Base-by-base conservation (phyloP, 352 stramenopile species). In the Phytophthora sojae region DNA sequence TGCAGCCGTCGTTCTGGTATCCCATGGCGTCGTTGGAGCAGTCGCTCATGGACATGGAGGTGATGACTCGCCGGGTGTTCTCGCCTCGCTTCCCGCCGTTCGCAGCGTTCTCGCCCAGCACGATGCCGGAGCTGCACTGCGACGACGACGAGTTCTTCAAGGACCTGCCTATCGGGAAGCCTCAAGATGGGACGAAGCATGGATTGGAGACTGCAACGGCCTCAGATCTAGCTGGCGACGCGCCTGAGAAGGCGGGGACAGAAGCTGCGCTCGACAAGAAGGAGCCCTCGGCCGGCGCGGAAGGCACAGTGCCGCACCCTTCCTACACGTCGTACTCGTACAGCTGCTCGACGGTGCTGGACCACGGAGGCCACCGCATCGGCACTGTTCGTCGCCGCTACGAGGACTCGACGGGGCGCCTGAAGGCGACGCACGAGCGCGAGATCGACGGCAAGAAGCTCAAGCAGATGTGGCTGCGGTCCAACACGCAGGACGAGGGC, bases 371-470 rank as follows among this genome's bases (percentile, higher is more conserved):
- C 7, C 76, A 82, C n/a, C 71, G 71, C 23, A 64, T 94, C n/a
- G 71, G 71, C 12, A 83, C 75, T 9, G 58, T 75, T 61, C 88
- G 88, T 51, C 86, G 86, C 23, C 86, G 86, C 51, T 95, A 95
- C 55, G 85, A 95, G 50, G 88, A 95, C 63, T 92, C 88, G 35
- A 83, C 76, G 11, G 88, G 86, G 0, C 76, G 81, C 4, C 56
- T 95, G 30, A 95, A 94, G 68, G 88, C 86, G 2, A 67, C 75
- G 6, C 88, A 94, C 49, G 83, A 94, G 57, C 88, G 88, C 12
- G 67, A 86, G 51, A 81, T 95, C 21, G 79, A 85, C 47, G 86
- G 68, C 12, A 93, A 90, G 65, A 90, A 86, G 30, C 21, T 95
- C 26, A 83, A 80, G 51, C 81, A 71, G 23, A 55, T 79, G 39